phyloP scores from a whole-genome alignment of 2,329 filamentous ascomycete species.

The Phialophora macrospora region DNA sequence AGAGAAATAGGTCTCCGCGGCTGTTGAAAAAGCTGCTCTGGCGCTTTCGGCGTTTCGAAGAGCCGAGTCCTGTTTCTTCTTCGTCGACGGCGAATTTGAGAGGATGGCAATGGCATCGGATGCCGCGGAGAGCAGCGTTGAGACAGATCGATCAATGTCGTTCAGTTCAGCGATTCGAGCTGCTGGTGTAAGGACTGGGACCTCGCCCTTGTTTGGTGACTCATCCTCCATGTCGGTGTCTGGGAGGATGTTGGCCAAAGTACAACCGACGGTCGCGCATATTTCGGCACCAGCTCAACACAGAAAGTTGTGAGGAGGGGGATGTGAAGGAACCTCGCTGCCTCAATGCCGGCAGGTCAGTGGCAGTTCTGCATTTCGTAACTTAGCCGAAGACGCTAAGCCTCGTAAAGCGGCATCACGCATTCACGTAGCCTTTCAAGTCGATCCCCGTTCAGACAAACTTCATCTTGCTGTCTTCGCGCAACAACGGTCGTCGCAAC shows the following conservation, averaged over 20 bases:
- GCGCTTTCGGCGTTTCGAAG: slow-evolving; percentile 23
- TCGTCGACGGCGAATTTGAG: slow-evolving; percentile 50
- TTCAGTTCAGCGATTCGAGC: slow-evolving; percentile 82
- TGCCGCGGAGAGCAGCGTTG: slow-evolving; percentile 62
- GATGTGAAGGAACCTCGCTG: not conserved
- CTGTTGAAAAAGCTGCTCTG: slow-evolving; percentile 54
- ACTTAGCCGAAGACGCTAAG: slow-evolving; percentile 3
- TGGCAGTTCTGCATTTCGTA: not conserved
- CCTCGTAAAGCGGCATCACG: not conserved
- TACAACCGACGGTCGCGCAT: slow-evolving; percentile 2
- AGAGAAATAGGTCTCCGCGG: slow-evolving; percentile 67
- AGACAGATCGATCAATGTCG: slow-evolving; percentile 65
- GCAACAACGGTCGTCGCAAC: not conserved
- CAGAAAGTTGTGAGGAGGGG: not conserved
- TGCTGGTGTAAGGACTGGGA: slow-evolving; percentile 52
- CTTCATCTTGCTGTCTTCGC: not conserved
- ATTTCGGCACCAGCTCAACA: not conserved
- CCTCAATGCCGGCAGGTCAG: not conserved
- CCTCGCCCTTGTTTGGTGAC: not conserved
- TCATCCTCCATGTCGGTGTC: slow-evolving; percentile 27
- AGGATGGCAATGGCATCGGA: slow-evolving; percentile 68
- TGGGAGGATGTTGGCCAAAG: not conserved
- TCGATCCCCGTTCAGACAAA: slow-evolving; percentile 3
- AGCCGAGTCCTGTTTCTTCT: slow-evolving; percentile 19
- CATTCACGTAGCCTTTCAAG: not conserved